Conservation (phyloP, 2,329 filamentous ascomycete genomes). For the Conoideocrella luteorostrata region DNA sequence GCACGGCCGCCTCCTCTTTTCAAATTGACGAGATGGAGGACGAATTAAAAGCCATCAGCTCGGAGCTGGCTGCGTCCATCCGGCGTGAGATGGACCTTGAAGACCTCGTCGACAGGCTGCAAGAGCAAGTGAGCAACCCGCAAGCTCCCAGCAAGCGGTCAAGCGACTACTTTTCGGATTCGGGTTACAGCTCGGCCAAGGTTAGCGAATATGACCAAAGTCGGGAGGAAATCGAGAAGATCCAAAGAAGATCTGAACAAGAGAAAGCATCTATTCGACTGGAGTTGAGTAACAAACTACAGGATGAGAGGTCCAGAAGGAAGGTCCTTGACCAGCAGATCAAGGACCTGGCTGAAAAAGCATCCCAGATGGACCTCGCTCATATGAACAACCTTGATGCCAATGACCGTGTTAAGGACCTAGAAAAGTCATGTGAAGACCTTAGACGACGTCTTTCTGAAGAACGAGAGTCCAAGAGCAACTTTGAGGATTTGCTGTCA, state of each 20-base stretch:
- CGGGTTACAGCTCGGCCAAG: constrained; percentile 78
- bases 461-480: constrained; percentile 81
- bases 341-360: constrained; percentile 71
- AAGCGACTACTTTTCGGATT: constrained; percentile 98
- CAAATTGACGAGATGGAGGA: constrained; percentile 86
- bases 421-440: constrained; percentile 77
- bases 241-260: constrained; percentile 80
- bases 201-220: constrained; percentile 60
- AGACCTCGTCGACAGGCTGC: constrained; percentile 82
- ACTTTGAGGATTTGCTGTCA: constrained; percentile 85
- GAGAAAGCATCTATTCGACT: constrained; percentile 82
- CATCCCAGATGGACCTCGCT: constrained; percentile 54
- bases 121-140: constrained; percentile 63
- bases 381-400: constrained; percentile 51
- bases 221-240: constrained; percentile 70
- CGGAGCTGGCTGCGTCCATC: constrained; percentile 87
- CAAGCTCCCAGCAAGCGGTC: constrained; percentile 62
- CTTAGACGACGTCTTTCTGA: constrained; percentile 74
- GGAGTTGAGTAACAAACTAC: constrained; percentile 77
- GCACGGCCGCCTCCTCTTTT: constrained; percentile 31
- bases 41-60: constrained; percentile 87
- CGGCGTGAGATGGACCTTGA: constrained; percentile 93
- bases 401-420: constrained; percentile 61
- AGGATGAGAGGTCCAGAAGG: constrained; percentile 74
- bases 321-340: constrained; percentile 78